These are phyloP conservation scores for Diaporthe amygdali DNA, from an alignment of 2,329 filamentous ascomycete genomes.

Conservation along the genomic window DNA sequence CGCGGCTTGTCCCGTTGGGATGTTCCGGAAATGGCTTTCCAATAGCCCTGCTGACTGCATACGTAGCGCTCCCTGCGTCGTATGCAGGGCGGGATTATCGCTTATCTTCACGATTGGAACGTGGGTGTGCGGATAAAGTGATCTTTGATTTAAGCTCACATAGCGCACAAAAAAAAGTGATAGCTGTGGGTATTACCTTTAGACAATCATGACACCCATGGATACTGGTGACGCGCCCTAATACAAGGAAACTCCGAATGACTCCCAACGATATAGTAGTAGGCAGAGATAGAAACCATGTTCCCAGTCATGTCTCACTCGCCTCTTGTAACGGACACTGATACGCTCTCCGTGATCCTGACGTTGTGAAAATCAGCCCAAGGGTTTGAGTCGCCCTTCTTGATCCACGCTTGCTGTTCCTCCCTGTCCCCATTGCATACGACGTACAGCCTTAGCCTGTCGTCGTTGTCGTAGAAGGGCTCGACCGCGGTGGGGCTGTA, in stretches of 20 bases:
- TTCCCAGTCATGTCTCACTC: not conserved
- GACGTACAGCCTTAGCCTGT: not conserved
- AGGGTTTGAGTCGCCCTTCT: not conserved
- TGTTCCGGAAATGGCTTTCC: not conserved
- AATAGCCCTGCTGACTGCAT: conserved; percentile 6
- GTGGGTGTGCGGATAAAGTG: not conserved
- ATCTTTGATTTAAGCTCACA: not conserved
- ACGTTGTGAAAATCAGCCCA: conserved; percentile 4
- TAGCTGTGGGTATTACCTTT: conserved; percentile 10
- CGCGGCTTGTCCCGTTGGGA: not conserved
- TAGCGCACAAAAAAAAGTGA: not conserved
- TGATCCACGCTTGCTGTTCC: conserved; percentile 11
- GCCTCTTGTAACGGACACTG: not conserved
- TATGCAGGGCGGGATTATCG: not conserved
- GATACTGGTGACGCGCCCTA: not conserved
- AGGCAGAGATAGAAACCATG: not conserved
- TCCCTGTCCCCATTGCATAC: conserved; percentile 16
- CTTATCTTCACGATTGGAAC: not conserved
- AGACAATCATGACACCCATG: not conserved
- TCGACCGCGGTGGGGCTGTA: conserved; percentile 17
- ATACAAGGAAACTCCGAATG: not conserved
- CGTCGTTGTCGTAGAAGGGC: not conserved
- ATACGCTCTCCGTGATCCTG: conserved; percentile 4
- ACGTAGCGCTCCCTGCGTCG: not conserved
- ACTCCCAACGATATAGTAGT: not conserved